These are phyloP conservation scores for Beauveria asiatica DNA, from an alignment of 2,329 filamentous ascomycete species.

Conservation along the genomic window DNA sequence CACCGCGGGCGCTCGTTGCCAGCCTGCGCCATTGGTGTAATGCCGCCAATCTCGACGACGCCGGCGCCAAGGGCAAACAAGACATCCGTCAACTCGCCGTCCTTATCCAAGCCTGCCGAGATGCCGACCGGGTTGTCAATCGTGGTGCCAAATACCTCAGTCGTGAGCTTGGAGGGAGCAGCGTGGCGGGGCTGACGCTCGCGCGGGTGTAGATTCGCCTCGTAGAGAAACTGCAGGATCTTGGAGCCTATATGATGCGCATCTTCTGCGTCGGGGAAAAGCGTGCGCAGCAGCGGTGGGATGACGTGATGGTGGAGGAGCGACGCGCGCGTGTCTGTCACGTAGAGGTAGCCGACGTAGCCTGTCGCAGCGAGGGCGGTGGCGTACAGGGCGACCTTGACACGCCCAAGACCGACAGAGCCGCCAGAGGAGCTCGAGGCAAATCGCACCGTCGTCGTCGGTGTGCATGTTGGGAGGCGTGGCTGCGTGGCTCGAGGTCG, in stretches of 20 bases:
- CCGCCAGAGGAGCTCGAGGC: slow-evolving; percentile 21
- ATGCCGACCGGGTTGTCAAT: slow-evolving; percentile 86
- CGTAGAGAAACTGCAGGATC: slow-evolving; percentile 63
- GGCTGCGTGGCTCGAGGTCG: background rate
- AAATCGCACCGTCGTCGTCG: slow-evolving; percentile 2
- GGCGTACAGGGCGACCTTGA: slow-evolving; percentile 32
- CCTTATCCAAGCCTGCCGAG: slow-evolving; percentile 92
- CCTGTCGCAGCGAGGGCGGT: slow-evolving; percentile 32
- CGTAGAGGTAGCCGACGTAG: slow-evolving; percentile 53
- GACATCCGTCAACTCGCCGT: slow-evolving; percentile 77
- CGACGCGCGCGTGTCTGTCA: slow-evolving; percentile 66
- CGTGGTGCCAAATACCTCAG: slow-evolving; percentile 63
- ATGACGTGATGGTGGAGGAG: slow-evolving; percentile 56
- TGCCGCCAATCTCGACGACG: slow-evolving; percentile 86
- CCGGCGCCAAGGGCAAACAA: slow-evolving; percentile 78
- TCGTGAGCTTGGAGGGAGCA: slow-evolving; percentile 24
- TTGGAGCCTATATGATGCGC: slow-evolving; percentile 77
- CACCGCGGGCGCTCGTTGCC: slow-evolving; percentile 85
- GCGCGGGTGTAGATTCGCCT: slow-evolving; percentile 68
- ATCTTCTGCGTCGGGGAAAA: slow-evolving; percentile 75
- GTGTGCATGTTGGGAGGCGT: background rate
- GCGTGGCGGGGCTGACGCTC: slow-evolving; percentile 53
- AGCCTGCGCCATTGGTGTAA: slow-evolving; percentile 76
- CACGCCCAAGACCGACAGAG: slow-evolving; percentile 21
- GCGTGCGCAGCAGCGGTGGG: slow-evolving; percentile 54